Evolutionary conservation across 108 stramenopile genomes (phyloP), one percentile per base, ranked within the genome.

Genomic region (Nitzschia sp.): DNA sequence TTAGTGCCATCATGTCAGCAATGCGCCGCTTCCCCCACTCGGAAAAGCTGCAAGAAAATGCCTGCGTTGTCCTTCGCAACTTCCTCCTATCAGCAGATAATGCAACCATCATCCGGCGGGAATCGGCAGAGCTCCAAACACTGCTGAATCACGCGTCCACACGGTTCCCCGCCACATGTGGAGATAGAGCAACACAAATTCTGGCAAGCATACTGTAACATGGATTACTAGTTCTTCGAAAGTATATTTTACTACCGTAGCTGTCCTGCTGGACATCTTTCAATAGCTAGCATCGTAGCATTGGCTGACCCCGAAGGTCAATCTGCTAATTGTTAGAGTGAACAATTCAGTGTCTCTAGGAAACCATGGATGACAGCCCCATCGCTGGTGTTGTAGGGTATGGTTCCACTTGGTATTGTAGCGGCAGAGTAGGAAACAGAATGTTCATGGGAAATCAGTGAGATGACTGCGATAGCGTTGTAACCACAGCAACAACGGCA

Each of bases 41-140:
- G 29, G 67, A 65, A 61, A 41, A 46, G 12, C 42, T 80, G 20
- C 79, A 80, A 63, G 69, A 70, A 57, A 69, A 80, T 67, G 72
- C 73, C 8, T 73, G 72, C 26, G 72, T 69, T 21, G 78, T 70
- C 19, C 39, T 79, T n/a, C 61, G 72, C 6, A 79, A 79, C 46
- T 73, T 79, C 21, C 51, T 69, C 46, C 56, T 77, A 10, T 77
- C 76, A 6, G 55, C 57, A 26, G 76, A 77, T 51, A 77, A 77
- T 44, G 69, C 50, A 11, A 51, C 55, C 0, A 37, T 71, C 24
- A 59, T 77, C 11, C 51, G 51, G 26, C 48, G 39, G 9, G 53
- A 71, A n/a, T 48, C 57, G 25, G 51, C 61, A 42, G 76, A 77
- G 41, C 44, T 77, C 3, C 22, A 25, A 10, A 21, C 24, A 22